These are phyloP conservation scores for Leccinum boreale DNA, from an alignment of 768 basidiomycete genomes.

Conservation along the genomic window DNA sequence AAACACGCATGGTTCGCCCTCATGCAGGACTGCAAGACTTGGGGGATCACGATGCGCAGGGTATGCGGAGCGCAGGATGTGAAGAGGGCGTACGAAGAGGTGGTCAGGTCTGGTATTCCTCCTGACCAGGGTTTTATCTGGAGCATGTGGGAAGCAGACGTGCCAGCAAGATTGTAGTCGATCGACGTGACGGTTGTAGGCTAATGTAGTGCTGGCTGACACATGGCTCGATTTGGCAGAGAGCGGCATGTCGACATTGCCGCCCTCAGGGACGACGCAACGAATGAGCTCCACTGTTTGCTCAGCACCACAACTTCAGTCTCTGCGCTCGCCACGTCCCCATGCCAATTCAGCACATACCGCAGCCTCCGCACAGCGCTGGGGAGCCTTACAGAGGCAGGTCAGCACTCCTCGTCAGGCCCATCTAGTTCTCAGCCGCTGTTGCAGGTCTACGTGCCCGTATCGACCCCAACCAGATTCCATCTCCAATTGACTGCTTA, in stretches of 20 bases:
- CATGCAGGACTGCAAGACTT: constrained; percentile 51
- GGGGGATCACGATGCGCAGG: constrained; percentile 51
- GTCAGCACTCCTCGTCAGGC: constrained; percentile 2
- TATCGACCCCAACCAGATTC: constrained; percentile 87
- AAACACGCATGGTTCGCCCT: constrained; percentile 55
- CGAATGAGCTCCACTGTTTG: not conserved
- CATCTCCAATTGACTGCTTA: constrained; percentile 81
- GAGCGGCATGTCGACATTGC: not conserved
- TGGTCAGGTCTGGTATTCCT: constrained; percentile 45
- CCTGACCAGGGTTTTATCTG: constrained; percentile 59
- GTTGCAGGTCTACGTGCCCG: constrained; percentile 67
- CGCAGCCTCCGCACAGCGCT: constrained; percentile 58
- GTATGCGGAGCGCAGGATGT: constrained; percentile 48
- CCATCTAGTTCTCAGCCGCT: constrained; percentile 1
- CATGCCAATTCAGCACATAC: constrained; percentile 39
- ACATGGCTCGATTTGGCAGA: not conserved
- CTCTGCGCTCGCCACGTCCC: not conserved
- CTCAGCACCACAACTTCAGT: not conserved
- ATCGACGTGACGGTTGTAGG: too few species aligned
- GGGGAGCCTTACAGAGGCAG: constrained; percentile 47
- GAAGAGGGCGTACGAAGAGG: constrained; percentile 44
- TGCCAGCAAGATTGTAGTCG: constrained; percentile 13
- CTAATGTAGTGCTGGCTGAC: too few species aligned
- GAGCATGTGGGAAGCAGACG: constrained; percentile 58
- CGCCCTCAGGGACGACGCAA: not conserved